Evolutionary conservation across 1,284 basidiomycete genomes (phyloP).

Genomic region (Sporisorium reilianum): DNA sequence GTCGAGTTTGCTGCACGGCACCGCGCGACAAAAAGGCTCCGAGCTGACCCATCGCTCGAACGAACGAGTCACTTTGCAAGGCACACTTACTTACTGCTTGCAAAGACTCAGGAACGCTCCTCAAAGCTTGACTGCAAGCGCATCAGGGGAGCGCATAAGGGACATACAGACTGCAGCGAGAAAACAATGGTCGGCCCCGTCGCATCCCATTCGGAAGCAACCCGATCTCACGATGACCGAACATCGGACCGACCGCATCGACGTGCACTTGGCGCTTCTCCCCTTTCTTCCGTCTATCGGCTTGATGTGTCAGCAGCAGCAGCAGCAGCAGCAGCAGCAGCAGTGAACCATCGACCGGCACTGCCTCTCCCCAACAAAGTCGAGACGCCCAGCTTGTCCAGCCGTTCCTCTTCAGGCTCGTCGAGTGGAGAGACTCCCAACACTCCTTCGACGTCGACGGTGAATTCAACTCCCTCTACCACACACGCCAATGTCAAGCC

Average conservation of each 20-base stretch:
- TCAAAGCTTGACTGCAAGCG: background rate
- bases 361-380: background rate
- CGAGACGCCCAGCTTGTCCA: background rate
- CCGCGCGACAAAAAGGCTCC: constrained; percentile 13
- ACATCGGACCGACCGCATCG: constrained; percentile 5
- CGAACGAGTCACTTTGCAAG: background rate
- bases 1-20: background rate
- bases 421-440: constrained; percentile 1
- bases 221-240: constrained; percentile 23
- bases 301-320: background rate
- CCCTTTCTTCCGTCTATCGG: constrained; percentile 1
- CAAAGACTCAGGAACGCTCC: constrained; percentile 5
- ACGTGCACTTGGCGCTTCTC: background rate
- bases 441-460: constrained; percentile 1
- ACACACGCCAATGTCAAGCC: constrained; percentile 12
- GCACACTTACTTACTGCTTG: too few relatives aligned
- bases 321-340: background rate
- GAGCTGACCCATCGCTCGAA: background rate
- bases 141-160: too few relatives aligned
- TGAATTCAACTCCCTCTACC: background rate
- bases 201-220: constrained; percentile 19
- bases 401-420: constrained; percentile 15
- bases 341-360: background rate
- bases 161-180: too few relatives aligned
- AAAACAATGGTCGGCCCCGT: constrained; percentile 7